A percentile compares a stretch with the other conserved stretches of the same genome.
phyloP scores from a whole-genome alignment of 2,329 filamentous ascomycete species.

The Thelonectria discophora region DNA sequence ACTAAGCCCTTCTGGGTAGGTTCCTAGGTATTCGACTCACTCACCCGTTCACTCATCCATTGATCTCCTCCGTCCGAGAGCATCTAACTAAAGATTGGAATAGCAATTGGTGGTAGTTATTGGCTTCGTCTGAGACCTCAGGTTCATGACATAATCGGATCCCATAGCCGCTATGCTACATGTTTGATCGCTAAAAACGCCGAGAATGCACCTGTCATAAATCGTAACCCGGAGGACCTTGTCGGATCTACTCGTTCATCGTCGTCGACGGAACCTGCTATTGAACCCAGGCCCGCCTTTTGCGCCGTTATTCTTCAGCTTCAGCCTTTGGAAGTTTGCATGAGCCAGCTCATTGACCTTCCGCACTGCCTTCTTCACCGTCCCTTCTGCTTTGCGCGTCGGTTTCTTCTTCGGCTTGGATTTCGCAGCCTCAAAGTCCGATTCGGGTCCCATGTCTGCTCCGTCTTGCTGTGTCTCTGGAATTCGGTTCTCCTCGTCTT shows the following conservation, averaged over 20 bases:
- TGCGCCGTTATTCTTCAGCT: conserved; percentile 68
- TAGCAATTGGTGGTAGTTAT: background rate
- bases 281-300: conserved; percentile 68
- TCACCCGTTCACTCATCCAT: background rate
- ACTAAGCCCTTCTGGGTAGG: no score
- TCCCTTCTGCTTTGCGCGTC: conserved; percentile 50
- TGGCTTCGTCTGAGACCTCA: background rate
- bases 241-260: conserved; percentile 33
- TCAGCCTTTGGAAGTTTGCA: conserved; percentile 72
- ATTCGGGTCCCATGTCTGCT: conserved; percentile 24
- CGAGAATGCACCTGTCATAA: conserved; percentile 23
- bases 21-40: no score
- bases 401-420: conserved; percentile 35
- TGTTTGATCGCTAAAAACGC: conserved; percentile 11
- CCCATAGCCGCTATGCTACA: background rate
- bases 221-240: conserved; percentile 6
- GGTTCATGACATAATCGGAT: background rate
- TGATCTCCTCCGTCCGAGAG: background rate
- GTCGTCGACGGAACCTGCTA: conserved; percentile 65
- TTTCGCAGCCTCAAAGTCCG: conserved; percentile 36
- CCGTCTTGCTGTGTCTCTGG: conserved; percentile 42
- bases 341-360: conserved; percentile 73
- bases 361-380: conserved; percentile 61
- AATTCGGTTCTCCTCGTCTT: conserved; percentile 48
- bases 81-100: no score